Evolutionary conservation across 73 alveolate genomes (phyloP).

Genomic region (Paramecium sexaurelia): DNA sequence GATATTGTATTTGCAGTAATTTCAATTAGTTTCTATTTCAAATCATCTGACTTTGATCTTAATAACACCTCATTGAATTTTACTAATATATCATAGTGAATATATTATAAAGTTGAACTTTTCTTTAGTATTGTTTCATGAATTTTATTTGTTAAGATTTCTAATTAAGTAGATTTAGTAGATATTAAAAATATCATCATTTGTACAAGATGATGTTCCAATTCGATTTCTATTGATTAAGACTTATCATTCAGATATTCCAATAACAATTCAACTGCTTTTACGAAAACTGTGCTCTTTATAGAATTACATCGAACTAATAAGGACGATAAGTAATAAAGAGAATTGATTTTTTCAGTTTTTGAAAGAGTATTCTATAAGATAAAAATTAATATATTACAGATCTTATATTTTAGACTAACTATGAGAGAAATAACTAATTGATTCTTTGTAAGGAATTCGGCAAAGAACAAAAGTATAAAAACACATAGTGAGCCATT

Average conservation of each 20-base stretch:
- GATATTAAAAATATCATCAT: conserved; percentile 31
- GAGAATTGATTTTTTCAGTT: conserved; percentile 34
- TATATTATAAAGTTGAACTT: neutral
- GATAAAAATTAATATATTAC: neutral
- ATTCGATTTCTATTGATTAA: neutral
- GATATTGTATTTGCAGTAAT: conserved; percentile 37
- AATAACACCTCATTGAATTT: conserved; percentile 47
- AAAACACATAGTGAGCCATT: conserved; percentile 43
- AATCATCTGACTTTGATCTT: neutral
- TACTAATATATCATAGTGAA: conserved; percentile 43
- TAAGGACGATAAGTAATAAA: conserved; percentile 48
- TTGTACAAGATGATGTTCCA: conserved; percentile 22
- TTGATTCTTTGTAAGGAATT: neutral
- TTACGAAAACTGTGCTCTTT: neutral
- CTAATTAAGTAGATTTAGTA: conserved; percentile 14
- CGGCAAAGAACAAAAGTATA: conserved; percentile 11
- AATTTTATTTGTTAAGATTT: neutral
- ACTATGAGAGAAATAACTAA: neutral
- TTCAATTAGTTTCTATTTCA: neutral
- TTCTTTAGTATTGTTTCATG: neutral
- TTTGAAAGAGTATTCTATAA: neutral
- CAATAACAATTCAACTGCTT: conserved; percentile 19
- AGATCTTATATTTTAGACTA: conserved; percentile 35
- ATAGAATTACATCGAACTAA: conserved; percentile 35
- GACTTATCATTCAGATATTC: neutral